Base-by-base conservation (phyloP, 2,329 filamentous ascomycete genomes). In the Sporothrix pallida region DNA sequence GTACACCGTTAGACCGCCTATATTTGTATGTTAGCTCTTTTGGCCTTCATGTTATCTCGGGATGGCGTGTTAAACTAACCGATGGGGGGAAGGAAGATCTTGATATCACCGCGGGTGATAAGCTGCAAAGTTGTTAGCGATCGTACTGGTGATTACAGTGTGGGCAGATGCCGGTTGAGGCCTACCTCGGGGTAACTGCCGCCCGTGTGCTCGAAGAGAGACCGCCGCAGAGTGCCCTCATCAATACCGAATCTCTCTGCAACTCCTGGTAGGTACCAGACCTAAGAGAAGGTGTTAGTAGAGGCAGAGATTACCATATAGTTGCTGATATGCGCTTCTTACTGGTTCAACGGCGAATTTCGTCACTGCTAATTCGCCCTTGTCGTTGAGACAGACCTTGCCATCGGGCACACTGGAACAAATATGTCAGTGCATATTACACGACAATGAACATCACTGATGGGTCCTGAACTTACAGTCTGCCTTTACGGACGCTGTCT, bases 301-400 rank as follows among this genome's bases (percentile, higher is more conserved):
- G 31, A 37, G 2, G 31, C 31, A 37, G 7, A 37, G 31, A 37
- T 37, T 7, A 37, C 31, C 31, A 37, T 6, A 37, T 37, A 37
- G 31, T 7, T 37, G 7, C 7, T 37, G 31, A 23, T 10, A 60
- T 6, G 26, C 23, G 3, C 42, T 75, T 83, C 89, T 85, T 76
- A 93, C 95, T 31, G 96, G 96, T 82, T 99, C 96, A 23, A 98
- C 96, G 3, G 96, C 96, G 76, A 98, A 93, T 81, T 99, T 99
- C 67, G 96, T 98, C 5, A 98, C 96, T 46, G 92, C 92, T 52
- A 98, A 86, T 81, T 98, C 96, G 72, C 96, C 96, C 2, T 85
- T 83, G n/a, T 90, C 87, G 79, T 97, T 97, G 71, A 98, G 82
- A 79, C 94, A 95, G 62, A 98, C 94, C 80, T 95, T 96, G 70